Evolutionary conservation across 805 yeast genomes (phyloP).

Genomic region (Candida montana): DNA sequence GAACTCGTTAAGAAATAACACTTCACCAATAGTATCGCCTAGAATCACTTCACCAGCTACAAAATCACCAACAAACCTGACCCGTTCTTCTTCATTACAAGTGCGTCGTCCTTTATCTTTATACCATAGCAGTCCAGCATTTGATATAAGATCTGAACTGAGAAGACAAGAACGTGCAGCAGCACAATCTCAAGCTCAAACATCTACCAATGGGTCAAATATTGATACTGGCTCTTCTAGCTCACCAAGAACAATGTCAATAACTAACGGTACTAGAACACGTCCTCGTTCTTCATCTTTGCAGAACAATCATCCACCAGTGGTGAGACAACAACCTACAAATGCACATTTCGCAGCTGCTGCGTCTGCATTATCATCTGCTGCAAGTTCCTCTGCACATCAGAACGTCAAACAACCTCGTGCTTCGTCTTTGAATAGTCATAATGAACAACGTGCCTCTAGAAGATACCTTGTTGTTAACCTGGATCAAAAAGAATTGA

Average conservation of each 20-base stretch:
- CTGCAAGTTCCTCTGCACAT: too few species aligned
- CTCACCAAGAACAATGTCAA: constrained; percentile 6
- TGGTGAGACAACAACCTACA: background rate
- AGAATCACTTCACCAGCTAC: constrained; percentile 17
- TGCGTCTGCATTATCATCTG: constrained; percentile 18
- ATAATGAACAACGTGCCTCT: constrained; percentile 6
- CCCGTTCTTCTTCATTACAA: constrained; percentile 5
- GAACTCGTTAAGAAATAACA: background rate
- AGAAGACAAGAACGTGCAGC: constrained; percentile 21
- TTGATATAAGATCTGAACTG: constrained; percentile 24
- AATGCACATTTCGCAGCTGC: constrained; percentile 16
- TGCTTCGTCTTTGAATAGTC: constrained; percentile 16
- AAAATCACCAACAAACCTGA: constrained; percentile 9
- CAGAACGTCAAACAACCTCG: too few species aligned
- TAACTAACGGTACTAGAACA: background rate
- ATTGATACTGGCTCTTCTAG: constrained; percentile 5
- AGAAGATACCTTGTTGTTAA: too few species aligned
- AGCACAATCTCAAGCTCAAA: background rate
- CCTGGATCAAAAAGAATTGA: too few species aligned
- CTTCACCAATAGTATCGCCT: constrained; percentile 14
- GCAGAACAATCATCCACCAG: constrained; percentile 6
- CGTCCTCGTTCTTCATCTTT: constrained; percentile 13
- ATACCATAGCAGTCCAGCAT: constrained; percentile 19
- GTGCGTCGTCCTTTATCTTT: constrained; percentile 4
- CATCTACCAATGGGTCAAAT: too few species aligned